These are phyloP conservation scores for Pezizomycotina sp. DNA, from an alignment of 2,329 filamentous ascomycete species.

Conservation along the genomic window DNA sequence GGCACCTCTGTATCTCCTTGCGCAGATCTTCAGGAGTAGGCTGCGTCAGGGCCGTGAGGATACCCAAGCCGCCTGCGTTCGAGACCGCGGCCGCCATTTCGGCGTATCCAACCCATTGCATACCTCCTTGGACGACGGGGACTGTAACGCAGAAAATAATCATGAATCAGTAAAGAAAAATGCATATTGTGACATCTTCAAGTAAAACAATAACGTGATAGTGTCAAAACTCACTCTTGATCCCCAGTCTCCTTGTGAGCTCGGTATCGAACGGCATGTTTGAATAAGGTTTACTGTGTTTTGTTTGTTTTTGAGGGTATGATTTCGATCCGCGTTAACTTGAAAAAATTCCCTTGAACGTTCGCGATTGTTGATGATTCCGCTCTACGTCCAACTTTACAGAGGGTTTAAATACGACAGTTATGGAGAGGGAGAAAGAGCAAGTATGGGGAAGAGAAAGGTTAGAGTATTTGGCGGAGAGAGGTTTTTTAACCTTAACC, in stretches of 20 bases:
- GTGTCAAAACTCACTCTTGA: conserved; percentile 33
- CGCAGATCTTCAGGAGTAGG: conserved; percentile 80
- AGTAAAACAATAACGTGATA: not conserved
- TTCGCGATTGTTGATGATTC: too few species aligned
- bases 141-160: conserved; percentile 34
- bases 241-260: conserved; percentile 31
- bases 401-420: too few species aligned
- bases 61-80: conserved; percentile 67
- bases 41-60: conserved; percentile 81
- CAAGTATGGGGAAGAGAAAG: too few species aligned
- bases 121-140: conserved; percentile 69
- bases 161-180: not conserved
- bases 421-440: too few species aligned
- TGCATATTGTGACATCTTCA: conserved; percentile 7
- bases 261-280: conserved; percentile 31
- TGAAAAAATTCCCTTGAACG: too few species aligned
- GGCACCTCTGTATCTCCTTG: conserved; percentile 79
- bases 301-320: not conserved
- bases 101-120: conserved; percentile 74
- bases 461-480: too few species aligned
- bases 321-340: too few species aligned
- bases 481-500: too few species aligned
- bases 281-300: not conserved
- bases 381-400: too few species aligned
- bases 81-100: conserved; percentile 60